Conservation (phyloP, 2,329 filamentous ascomycete genomes). For the Eutypa lata region DNA sequence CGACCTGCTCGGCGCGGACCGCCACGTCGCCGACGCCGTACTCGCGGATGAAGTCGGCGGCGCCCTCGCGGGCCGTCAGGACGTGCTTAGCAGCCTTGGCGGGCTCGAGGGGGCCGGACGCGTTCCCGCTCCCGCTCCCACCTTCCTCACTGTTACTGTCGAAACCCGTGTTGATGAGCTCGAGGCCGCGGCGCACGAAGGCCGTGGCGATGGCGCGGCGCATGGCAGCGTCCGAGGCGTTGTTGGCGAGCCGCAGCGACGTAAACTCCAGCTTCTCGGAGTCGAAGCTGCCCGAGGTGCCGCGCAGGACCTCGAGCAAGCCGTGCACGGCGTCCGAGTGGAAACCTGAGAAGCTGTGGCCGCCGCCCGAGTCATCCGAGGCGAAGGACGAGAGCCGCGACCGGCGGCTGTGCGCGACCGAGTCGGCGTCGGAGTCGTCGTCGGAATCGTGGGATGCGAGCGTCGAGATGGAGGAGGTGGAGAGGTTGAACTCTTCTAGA, state of each 20-base stretch:
- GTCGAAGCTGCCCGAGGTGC: conserved; percentile 75
- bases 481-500: conserved; percentile 49
- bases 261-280: conserved; percentile 83
- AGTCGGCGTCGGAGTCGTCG: conserved; percentile 62
- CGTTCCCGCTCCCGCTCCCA: conserved; percentile 30
- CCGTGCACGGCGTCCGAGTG: conserved; percentile 83
- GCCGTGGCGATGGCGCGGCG: conserved; percentile 81
- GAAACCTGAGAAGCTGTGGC: conserved; percentile 59
- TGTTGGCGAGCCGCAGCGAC: conserved; percentile 83
- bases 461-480: conserved; percentile 54
- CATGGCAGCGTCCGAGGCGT: conserved; percentile 86
- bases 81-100: conserved; percentile 62
- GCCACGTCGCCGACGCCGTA: conserved; percentile 63
- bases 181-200: conserved; percentile 76
- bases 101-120: conserved; percentile 53
- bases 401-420: conserved; percentile 59
- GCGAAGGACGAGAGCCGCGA: conserved; percentile 69
- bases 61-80: conserved; percentile 52
- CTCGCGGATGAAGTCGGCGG: conserved; percentile 54
- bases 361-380: conserved; percentile 68
- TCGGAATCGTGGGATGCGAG: conserved; percentile 64
- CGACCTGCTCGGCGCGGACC: conserved; percentile 69
- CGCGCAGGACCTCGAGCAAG: conserved; percentile 80
- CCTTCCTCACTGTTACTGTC: too few species aligned
- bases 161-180: conserved; percentile 48